A percentile compares a stretch with the other conserved stretches of the same genome.
phyloP scores from a whole-genome alignment of 2,329 filamentous ascomycete species.

The Claviceps pazoutovae region DNA sequence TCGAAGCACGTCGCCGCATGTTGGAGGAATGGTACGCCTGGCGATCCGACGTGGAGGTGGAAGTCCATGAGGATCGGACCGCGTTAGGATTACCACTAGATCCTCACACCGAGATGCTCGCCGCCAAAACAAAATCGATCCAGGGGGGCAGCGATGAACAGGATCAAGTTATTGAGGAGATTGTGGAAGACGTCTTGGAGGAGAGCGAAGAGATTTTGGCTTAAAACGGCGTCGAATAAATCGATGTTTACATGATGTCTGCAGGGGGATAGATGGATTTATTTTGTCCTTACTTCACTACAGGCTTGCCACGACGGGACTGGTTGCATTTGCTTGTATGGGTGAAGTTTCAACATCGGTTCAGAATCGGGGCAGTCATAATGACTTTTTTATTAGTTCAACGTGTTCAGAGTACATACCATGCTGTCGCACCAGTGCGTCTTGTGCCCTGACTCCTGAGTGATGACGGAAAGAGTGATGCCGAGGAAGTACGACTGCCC shows the following conservation, averaged over 20 bases:
- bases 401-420: background rate
- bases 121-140: constrained; percentile 38
- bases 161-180: constrained; percentile 75
- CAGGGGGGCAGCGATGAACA: constrained; percentile 46
- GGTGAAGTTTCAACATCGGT: constrained; percentile 14
- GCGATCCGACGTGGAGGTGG: constrained; percentile 58
- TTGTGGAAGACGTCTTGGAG: constrained; percentile 69
- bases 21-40: constrained; percentile 84
- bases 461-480: too few species aligned
- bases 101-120: constrained; percentile 46
- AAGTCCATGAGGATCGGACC: constrained; percentile 58
- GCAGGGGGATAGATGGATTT: background rate
- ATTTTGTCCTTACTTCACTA: constrained; percentile 7
- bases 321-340: constrained; percentile 19
- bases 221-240: constrained; percentile 11
- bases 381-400: constrained; percentile 1
- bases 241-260: background rate
- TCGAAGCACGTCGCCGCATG: constrained; percentile 69
- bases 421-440: background rate
- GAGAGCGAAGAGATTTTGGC: constrained; percentile 67
- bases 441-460: too few species aligned
- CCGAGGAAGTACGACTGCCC: too few species aligned
- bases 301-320: constrained; percentile 15
- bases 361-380: constrained; percentile 2
- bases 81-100: constrained; percentile 52